phyloP scores from a whole-genome alignment of 1,139 yeast genomes.

The Nakaseomyces bracarensis region DNA sequence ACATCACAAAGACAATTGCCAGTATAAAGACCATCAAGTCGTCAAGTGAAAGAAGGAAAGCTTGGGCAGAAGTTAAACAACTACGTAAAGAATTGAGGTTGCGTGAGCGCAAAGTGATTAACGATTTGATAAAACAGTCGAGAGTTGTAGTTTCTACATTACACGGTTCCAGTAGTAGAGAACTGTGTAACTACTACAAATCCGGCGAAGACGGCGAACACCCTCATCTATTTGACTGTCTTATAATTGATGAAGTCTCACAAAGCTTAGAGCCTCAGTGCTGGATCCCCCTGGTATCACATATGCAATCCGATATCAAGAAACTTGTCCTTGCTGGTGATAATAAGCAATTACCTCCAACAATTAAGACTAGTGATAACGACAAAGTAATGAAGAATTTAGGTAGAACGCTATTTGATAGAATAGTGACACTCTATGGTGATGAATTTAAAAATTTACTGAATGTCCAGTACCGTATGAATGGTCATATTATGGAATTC shows the following conservation, averaged over 20 bases:
- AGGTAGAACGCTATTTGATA: slow-evolving; percentile 68
- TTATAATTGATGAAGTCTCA: slow-evolving; percentile 91
- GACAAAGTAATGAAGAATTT: slow-evolving; percentile 35
- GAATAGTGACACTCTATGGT: slow-evolving; percentile 50
- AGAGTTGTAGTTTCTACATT: slow-evolving; percentile 73
- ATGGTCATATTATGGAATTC: slow-evolving; percentile 64
- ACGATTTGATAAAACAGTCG: slow-evolving; percentile 50
- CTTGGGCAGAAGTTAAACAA: slow-evolving; percentile 62
- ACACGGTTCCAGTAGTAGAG: slow-evolving; percentile 80
- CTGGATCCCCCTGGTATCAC: slow-evolving; percentile 85
- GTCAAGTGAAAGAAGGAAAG: slow-evolving; percentile 54
- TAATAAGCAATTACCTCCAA: slow-evolving; percentile 79
- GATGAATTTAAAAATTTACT: slow-evolving; percentile 48
- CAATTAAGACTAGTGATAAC: slow-evolving; percentile 44
- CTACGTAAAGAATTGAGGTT: slow-evolving; percentile 59
- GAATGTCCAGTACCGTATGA: slow-evolving; percentile 83
- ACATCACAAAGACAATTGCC: slow-evolving; percentile 53
- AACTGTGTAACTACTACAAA: slow-evolving; percentile 43
- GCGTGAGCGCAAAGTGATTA: slow-evolving; percentile 58
- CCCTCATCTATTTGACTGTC: slow-evolving; percentile 54
- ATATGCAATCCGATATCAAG: slow-evolving; percentile 43
- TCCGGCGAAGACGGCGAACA: slow-evolving; percentile 16
- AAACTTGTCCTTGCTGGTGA: slow-evolving; percentile 76
- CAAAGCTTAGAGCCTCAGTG: slow-evolving; percentile 93
- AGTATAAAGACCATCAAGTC: slow-evolving; percentile 58